These are phyloP conservation scores for Coemansia sp. DNA, from an alignment of 192 early-diverging fungal genomes.

Conservation along the genomic window DNA sequence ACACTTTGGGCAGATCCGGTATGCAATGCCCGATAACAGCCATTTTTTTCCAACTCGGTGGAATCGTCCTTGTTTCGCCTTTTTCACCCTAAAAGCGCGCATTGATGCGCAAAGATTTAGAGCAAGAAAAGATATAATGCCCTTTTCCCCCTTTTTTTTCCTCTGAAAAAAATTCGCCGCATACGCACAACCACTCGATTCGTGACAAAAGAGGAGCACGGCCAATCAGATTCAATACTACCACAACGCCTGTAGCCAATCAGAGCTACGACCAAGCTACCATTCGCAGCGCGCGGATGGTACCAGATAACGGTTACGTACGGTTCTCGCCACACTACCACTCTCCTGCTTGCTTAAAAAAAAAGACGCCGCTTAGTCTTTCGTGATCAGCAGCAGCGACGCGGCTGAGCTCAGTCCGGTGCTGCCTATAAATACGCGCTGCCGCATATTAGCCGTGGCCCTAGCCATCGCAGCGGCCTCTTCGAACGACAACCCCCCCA, in stretches of 20 bases:
- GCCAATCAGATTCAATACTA: conserved; percentile 5
- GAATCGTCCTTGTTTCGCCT: conserved; percentile 1
- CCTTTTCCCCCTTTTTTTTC: conserved; percentile 3
- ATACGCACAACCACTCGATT: background rate
- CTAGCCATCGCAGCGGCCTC: conserved; percentile 34
- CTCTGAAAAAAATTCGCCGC: background rate
- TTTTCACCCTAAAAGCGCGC: background rate
- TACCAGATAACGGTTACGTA: background rate
- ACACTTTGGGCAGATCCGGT: background rate
- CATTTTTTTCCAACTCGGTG: conserved; percentile 24
- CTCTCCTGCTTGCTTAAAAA: background rate
- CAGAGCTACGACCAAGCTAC: background rate
- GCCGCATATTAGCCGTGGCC: background rate
- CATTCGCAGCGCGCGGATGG: background rate
- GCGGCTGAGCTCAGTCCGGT: conserved; percentile 18
- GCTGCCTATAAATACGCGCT: conserved; percentile 30
- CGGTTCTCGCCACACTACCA: background rate
- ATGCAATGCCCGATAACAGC: background rate
- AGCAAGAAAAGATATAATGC: background rate
- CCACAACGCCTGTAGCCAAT: background rate
- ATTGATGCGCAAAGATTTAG: background rate
- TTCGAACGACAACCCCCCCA: conserved; percentile 48
- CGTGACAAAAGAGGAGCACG: background rate
- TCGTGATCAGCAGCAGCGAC: background rate
- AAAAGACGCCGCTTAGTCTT: background rate